phyloP scores from a whole-genome alignment of 108 stramenopile species.

The Pinguiococcus pyrenoidosus region DNA sequence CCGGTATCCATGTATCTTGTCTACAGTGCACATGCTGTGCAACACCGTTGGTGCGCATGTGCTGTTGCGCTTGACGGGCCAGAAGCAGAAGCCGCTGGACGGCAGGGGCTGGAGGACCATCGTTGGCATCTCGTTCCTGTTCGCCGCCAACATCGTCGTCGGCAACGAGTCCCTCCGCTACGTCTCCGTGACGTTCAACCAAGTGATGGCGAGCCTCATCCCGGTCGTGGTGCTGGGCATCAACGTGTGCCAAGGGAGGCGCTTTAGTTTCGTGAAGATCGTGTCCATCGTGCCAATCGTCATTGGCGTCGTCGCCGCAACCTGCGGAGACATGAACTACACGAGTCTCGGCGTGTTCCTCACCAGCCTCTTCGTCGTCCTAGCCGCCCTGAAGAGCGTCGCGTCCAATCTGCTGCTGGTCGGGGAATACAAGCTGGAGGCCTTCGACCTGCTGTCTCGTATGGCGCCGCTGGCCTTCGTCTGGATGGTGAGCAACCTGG shows the following conservation, averaged over 20 bases:
- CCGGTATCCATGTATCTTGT: constrained; percentile 64
- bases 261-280: too few species aligned
- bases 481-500: too few species aligned
- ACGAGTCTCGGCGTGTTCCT: constrained; percentile 1
- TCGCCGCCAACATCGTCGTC: constrained; percentile 67
- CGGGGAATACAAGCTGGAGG: too few species aligned
- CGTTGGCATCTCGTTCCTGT: constrained; percentile 51
- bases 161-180: constrained; percentile 56
- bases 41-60: constrained; percentile 37
- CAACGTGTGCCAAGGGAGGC: too few species aligned
- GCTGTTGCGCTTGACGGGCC: constrained; percentile 2
- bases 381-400: constrained; percentile 23
- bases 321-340: constrained; percentile 21
- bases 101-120: constrained; percentile 35
- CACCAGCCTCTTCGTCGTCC: constrained; percentile 14
- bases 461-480: constrained; percentile 69
- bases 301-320: constrained; percentile 17
- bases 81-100: constrained; percentile 37
- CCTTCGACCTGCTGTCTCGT: constrained; percentile 55
- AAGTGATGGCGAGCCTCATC: constrained; percentile 31
- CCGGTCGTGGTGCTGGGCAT: constrained; percentile 18
- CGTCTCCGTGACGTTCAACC: constrained; percentile 73
- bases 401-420: constrained; percentile 23
- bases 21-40: constrained; percentile 65
- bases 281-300: constrained; percentile 28